Percentiles rank a stretch among this genome's conserved stretches.
These are phyloP conservation scores for Oidiodendron maius DNA, from an alignment of 495 filamentous ascomycete species.

Conservation along the genomic window DNA sequence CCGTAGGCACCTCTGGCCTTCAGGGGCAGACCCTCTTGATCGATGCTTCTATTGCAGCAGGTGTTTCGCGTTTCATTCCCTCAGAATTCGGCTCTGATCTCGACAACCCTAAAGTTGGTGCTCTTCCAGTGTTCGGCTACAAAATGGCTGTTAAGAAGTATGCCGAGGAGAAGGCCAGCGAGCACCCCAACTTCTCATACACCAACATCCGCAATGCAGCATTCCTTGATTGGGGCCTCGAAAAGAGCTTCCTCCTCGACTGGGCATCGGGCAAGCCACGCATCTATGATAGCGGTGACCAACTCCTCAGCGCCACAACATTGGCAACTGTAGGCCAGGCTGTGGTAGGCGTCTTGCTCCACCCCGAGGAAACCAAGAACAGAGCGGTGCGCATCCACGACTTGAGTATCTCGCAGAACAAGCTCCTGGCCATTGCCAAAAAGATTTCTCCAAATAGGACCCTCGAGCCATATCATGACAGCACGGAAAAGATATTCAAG, in stretches of 20 bases:
- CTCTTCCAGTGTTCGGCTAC: constrained; percentile 33
- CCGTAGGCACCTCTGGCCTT: constrained; percentile 33
- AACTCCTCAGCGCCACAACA: constrained; percentile 32
- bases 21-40: constrained; percentile 40
- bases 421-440: constrained; percentile 32
- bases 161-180: constrained; percentile 27
- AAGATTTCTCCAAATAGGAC: constrained; percentile 28
- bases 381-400: constrained; percentile 35
- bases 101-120: constrained; percentile 23
- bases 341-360: constrained; percentile 33
- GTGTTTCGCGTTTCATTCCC: constrained; percentile 57
- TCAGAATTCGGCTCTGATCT: constrained; percentile 54
- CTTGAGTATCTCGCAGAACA: constrained; percentile 30
- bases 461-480: constrained; percentile 8
- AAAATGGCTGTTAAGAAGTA: constrained; percentile 37
- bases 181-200: constrained; percentile 30
- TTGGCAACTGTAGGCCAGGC: constrained; percentile 33
- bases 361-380: constrained; percentile 44
- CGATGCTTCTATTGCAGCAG: constrained; percentile 53
- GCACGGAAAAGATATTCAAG: constrained; percentile 26
- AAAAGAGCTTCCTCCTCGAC: constrained; percentile 31
- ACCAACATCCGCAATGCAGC: constrained; percentile 34
- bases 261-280: constrained; percentile 23
- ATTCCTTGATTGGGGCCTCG: constrained; percentile 44
- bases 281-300: constrained; percentile 34